phyloP scores from a whole-genome alignment of 75 land plant genomes.

The Gnetum montanum region DNA sequence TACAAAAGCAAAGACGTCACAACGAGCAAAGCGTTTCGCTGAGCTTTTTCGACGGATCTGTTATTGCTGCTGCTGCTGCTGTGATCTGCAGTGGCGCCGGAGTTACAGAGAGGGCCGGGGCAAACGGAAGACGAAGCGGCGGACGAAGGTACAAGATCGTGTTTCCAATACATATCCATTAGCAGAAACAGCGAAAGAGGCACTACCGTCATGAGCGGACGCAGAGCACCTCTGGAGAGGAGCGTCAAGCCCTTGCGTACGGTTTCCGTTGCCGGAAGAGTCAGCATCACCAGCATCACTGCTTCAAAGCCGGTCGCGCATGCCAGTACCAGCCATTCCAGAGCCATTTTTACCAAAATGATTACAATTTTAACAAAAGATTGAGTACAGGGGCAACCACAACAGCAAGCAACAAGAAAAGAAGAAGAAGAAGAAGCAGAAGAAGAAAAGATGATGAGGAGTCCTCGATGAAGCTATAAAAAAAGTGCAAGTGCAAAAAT shows the following conservation, averaged over 20 bases:
- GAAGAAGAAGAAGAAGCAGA: too few species aligned
- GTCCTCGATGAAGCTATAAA: too few species aligned
- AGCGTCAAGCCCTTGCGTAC: conserved; percentile 25
- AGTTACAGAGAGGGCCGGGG: conserved; percentile 15
- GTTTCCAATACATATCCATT: conserved; percentile 46
- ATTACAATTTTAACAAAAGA: too few species aligned
- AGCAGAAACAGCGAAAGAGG: conserved; percentile 29
- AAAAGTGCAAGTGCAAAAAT: too few species aligned
- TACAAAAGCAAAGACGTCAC: conserved; percentile 25
- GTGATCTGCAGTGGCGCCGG: conserved; percentile 6
- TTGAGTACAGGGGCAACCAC: too few species aligned
- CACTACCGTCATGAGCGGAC: conserved; percentile 32
- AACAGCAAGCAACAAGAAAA: too few species aligned
- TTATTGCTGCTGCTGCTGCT: conserved; percentile 16
- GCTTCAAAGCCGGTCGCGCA: conserved; percentile 23
- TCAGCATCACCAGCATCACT: conserved; percentile 20
- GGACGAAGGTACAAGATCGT: conserved; percentile 22
- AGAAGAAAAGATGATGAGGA: too few species aligned
- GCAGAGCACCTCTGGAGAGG: conserved; percentile 18
- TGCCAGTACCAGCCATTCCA: conserved; percentile 35
- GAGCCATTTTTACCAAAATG: conserved; percentile 29
- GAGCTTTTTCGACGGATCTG: conserved; percentile 28
- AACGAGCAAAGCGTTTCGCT: conserved; percentile 34
- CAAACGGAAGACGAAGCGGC: too few species aligned
- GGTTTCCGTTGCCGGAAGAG: conserved; percentile 24